phyloP scores from a whole-genome alignment of 805 yeast species.

The Starmerella cellae region DNA sequence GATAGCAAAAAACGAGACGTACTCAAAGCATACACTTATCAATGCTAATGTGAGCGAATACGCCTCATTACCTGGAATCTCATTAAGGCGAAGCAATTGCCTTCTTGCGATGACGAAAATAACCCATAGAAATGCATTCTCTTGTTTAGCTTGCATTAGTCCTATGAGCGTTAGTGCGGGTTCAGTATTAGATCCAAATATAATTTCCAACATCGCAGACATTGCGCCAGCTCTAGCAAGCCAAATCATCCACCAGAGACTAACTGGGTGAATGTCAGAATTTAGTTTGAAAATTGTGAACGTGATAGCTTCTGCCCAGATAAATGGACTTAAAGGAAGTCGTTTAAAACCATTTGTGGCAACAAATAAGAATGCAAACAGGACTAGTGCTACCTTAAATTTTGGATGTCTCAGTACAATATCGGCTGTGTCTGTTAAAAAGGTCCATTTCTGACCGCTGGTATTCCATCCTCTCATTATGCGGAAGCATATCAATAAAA shows the following conservation, averaged over 20 bases:
- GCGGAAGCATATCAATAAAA: constrained; percentile 29
- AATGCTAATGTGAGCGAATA: neutral
- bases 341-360: neutral
- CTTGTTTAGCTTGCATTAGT: constrained; percentile 42
- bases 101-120: neutral
- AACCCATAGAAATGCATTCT: constrained; percentile 42
- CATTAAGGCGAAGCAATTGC: neutral
- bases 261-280: constrained; percentile 32
- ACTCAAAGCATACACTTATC: constrained; percentile 46
- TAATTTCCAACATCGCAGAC: constrained; percentile 9
- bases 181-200: neutral
- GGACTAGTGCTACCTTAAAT: constrained; percentile 16
- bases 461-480: constrained; percentile 71
- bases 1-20: constrained; percentile 66
- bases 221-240: constrained; percentile 10
- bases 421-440: constrained; percentile 37
- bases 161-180: constrained; percentile 24
- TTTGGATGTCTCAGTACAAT: constrained; percentile 27
- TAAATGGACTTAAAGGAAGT: neutral
- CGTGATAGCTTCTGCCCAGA: constrained; percentile 30
- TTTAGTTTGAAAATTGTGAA: constrained; percentile 43
- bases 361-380: neutral
- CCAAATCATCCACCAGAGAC: constrained; percentile 7
- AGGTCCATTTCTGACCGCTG: constrained; percentile 70
- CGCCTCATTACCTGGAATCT: neutral